Evolutionary conservation across 1,284 basidiomycete genomes (phyloP), one percentile per base, ranked within the genome.

Genomic region (Rhodotorula sp.): DNA sequence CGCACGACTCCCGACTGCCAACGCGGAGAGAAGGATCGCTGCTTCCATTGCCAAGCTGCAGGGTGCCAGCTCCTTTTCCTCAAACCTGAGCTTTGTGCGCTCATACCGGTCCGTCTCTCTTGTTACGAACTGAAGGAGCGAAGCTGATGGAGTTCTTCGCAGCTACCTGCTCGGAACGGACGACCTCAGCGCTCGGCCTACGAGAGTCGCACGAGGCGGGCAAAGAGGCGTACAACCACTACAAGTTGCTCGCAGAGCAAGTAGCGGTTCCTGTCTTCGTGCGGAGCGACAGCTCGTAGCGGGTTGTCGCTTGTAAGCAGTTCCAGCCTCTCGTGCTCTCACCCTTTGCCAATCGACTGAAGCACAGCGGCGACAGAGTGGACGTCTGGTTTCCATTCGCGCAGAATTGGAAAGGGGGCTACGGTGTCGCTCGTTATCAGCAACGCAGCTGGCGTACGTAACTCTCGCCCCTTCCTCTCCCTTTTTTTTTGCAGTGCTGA

Each of bases 1-100:
- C 1, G 87, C 90, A 2, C 85, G 92, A 44, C 92, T 85, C 74
- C 92, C 92, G 0, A 92, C 91, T 0, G 76, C 79, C 0, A 81
- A 81, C 10, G 84, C 87, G 0, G 79, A 83, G 0, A 76, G 77
- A 19, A 74, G 75, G 4, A 88, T 91, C n/a, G 66, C 81, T 46
- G 67, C 78, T 0, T 84, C 88, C 0, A 73, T 82, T 15, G 64
- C 58, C 19, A 81, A 82, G 74, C 60, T 83, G 27, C 70, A 9
- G 60, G 15, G 44, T 52, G 66, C 77, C 73, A 48, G 61, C 68
- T 62, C 74, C 62, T 54, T 77, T n/a, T 10, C 87, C 65, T 77
- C 83, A 1, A 79, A 82, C 17, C 81, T 92, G 7, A 72, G 82
- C 4, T 94, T 93, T 78, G 78, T 93, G 62, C 82, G n/a, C 88